Conservation (phyloP, 139 green algal genomes). For the Pleodorina starrii region DNA sequence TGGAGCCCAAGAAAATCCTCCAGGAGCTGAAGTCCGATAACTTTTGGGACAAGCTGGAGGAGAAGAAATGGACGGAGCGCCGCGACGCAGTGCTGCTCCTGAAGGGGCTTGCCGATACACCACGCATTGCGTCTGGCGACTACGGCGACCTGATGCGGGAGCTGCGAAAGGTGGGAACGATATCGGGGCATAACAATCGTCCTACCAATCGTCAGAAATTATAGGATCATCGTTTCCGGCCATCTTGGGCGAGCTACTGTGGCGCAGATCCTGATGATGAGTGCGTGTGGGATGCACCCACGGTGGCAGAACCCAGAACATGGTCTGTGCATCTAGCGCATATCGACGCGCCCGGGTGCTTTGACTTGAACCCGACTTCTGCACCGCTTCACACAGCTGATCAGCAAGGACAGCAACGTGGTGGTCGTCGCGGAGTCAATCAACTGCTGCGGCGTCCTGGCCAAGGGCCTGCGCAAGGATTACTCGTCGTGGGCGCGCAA, state of each 20-base stretch:
- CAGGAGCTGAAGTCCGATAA: conserved; percentile 58
- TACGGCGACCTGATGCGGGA: conserved; percentile 82
- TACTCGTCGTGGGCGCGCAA: conserved; percentile 68
- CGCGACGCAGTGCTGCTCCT: conserved; percentile 79
- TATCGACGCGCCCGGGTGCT: no score
- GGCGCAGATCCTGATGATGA: no score
- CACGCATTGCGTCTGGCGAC: conserved; percentile 71
- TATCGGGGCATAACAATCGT: neutral
- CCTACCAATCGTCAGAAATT: no score
- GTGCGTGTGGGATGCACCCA: no score
- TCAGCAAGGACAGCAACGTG: conserved; percentile 90
- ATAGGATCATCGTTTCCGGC: no score
- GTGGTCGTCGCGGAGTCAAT: conserved; percentile 81
- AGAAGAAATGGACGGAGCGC: conserved; percentile 92
- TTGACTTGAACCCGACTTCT: no score
- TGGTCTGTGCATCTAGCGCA: no score
- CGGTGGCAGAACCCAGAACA: no score
- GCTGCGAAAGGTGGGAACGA: conserved; percentile 78
- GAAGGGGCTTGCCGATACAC: conserved; percentile 68
- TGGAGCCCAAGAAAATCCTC: conserved; percentile 76
- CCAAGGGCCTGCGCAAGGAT: conserved; percentile 79
- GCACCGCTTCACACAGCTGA: no score
- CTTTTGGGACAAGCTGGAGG: conserved; percentile 87
- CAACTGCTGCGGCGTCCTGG: conserved; percentile 69
- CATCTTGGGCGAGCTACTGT: no score